A percentile compares a stretch with the other conserved stretches of the same genome.
These are phyloP conservation scores for Botrytis fabae DNA, from an alignment of 2,329 filamentous ascomycete genomes.

Conservation along the genomic window DNA sequence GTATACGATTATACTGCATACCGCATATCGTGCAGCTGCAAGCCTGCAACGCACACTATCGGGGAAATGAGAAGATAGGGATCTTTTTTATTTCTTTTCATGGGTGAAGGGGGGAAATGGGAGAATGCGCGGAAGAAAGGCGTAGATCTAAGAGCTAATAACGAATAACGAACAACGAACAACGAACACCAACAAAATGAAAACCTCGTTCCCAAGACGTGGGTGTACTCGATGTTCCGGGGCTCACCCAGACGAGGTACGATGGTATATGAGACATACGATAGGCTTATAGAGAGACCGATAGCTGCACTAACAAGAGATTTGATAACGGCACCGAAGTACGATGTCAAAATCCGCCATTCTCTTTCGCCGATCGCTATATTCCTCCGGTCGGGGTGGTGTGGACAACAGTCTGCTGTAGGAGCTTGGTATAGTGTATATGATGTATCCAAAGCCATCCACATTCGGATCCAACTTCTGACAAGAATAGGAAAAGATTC, in stretches of 20 bases:
- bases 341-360: neutral
- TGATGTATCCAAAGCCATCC: neutral
- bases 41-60: slow-evolving; percentile 18
- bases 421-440: slow-evolving; percentile 2
- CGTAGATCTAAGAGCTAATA: neutral
- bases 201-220: neutral
- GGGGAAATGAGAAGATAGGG: slow-evolving; percentile 16
- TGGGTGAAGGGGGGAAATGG: neutral
- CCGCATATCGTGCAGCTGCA: slow-evolving; percentile 16
- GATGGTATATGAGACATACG: neutral
- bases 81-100: slow-evolving; percentile 7
- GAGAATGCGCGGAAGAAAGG: neutral
- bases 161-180: neutral
- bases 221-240: neutral
- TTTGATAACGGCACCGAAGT: neutral
- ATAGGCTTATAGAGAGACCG: neutral
- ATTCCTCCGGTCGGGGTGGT: slow-evolving; percentile 18
- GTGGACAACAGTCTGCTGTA: slow-evolving; percentile 3
- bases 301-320: slow-evolving; percentile 8
- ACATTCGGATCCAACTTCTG: neutral
- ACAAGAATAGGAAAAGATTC: neutral
- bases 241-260: neutral
- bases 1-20: slow-evolving; percentile 3
- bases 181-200: neutral
- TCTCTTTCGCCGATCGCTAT: slow-evolving; percentile 1